Conservation (phyloP, 2,329 filamentous ascomycete species). For the Apiospora saccharicola region DNA sequence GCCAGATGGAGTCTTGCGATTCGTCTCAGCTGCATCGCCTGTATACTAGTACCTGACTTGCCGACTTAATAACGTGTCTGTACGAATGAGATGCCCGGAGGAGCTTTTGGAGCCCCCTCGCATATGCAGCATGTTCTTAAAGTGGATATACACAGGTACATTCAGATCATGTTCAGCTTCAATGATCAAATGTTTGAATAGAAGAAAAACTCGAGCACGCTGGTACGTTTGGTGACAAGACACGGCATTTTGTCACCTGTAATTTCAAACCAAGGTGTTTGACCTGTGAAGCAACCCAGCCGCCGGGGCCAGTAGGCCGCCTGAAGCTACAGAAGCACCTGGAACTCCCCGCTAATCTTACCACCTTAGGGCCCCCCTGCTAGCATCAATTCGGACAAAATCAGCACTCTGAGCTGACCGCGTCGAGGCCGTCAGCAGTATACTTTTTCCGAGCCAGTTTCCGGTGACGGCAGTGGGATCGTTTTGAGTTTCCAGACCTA, state of each 20-base stretch:
- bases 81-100: neutral
- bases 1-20: neutral
- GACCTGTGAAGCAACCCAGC: conserved; percentile 13
- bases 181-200: neutral
- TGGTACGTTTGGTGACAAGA: neutral
- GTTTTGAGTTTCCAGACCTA: neutral
- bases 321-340: conserved; percentile 6
- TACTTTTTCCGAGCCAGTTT: neutral
- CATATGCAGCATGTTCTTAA: neutral
- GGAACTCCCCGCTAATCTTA: conserved; percentile 6
- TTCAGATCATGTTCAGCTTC: neutral
- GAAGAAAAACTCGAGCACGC: neutral
- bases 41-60: neutral
- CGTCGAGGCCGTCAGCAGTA: neutral
- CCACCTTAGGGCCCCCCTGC: neutral
- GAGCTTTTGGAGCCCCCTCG: neutral
- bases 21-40: neutral
- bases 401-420: neutral
- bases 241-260: neutral
- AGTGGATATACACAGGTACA: neutral
- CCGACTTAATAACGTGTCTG: neutral
- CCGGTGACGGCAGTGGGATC: neutral
- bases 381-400: neutral
- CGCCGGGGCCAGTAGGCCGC: neutral
- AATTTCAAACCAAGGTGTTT: conserved; percentile 5